These are phyloP conservation scores for Danielia reshetovae DNA, from an alignment of 805 yeast genomes.

Conservation along the genomic window DNA sequence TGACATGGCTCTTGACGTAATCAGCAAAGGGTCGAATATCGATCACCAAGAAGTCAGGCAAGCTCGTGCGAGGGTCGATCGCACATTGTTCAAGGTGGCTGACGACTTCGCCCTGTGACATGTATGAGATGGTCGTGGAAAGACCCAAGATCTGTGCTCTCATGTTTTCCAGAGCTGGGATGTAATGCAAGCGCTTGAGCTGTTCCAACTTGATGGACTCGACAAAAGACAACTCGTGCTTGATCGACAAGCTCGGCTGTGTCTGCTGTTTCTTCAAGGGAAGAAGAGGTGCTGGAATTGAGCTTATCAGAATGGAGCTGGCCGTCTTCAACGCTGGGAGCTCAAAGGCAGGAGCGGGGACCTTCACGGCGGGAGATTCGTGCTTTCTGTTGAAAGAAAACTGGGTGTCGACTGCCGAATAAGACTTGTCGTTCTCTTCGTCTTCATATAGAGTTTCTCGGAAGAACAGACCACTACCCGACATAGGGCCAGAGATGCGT, in stretches of 20 bases:
- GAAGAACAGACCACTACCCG: background rate
- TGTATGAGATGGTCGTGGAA: conserved; percentile 18
- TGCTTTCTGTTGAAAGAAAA: conserved; percentile 10
- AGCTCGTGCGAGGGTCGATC: conserved; percentile 6
- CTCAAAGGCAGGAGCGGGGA: background rate
- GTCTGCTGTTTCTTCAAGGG: conserved; percentile 9
- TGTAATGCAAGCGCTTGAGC: conserved; percentile 18
- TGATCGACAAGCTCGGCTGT: conserved; percentile 8
- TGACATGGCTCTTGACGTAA: conserved; percentile 54
- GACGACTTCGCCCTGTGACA: conserved; percentile 14
- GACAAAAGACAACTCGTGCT: conserved; percentile 12
- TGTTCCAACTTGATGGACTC: conserved; percentile 21
- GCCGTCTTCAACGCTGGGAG: background rate
- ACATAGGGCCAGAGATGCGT: background rate
- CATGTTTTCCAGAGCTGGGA: conserved; percentile 19
- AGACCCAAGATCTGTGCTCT: conserved; percentile 20
- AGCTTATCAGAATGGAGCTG: too few species aligned
- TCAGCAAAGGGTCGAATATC: conserved; percentile 84
- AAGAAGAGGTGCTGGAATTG: conserved; percentile 3
- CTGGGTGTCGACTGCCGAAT: conserved; percentile 17
- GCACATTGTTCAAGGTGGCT: conserved; percentile 9
- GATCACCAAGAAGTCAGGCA: conserved; percentile 41
- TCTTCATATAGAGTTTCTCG: background rate
- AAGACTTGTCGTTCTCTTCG: conserved; percentile 1
- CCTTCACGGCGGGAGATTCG: too few species aligned